Conservation (phyloP, 805 yeast genomes). For the Candida oleophila region DNA sequence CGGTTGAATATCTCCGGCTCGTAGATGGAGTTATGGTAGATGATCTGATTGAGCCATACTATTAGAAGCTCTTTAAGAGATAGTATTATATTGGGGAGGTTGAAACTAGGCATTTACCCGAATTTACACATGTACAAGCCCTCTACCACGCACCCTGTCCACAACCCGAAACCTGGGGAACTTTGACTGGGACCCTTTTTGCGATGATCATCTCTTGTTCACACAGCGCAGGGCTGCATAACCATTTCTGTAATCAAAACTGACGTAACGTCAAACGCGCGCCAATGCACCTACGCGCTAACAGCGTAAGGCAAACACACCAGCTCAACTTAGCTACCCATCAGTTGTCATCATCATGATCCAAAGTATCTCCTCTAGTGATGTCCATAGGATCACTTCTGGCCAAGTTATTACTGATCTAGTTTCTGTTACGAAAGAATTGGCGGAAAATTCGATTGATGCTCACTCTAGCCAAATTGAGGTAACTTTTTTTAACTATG, state of each 20-base stretch:
- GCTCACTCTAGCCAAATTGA: conserved; percentile 71
- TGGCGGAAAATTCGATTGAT: conserved; percentile 85
- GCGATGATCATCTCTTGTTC: background rate
- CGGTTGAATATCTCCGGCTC: conserved; percentile 48
- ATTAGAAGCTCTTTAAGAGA: conserved; percentile 49
- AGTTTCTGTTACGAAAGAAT: conserved; percentile 75
- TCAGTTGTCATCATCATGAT: no score
- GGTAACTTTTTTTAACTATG: conserved; percentile 65
- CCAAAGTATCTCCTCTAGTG: conserved; percentile 24
- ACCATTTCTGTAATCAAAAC: no score
- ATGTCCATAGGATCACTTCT: conserved; percentile 77
- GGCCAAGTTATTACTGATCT: conserved; percentile 91
- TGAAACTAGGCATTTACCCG: conserved; percentile 1
- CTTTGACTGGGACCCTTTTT: background rate
- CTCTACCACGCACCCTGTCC: no score
- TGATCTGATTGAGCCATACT: conserved; percentile 52
- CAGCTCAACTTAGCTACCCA: no score
- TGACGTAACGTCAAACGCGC: no score
- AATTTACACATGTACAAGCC: no score
- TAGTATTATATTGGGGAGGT: conserved; percentile 28
- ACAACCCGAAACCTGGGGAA: no score
- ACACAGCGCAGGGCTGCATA: no score
- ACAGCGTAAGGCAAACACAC: no score
- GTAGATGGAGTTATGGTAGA: conserved; percentile 54
- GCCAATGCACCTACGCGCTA: no score